Evolutionary conservation across 106 monocot species (phyloP), one percentile per base, ranked within the genome.

Genomic region (Dioscorea alata): DNA sequence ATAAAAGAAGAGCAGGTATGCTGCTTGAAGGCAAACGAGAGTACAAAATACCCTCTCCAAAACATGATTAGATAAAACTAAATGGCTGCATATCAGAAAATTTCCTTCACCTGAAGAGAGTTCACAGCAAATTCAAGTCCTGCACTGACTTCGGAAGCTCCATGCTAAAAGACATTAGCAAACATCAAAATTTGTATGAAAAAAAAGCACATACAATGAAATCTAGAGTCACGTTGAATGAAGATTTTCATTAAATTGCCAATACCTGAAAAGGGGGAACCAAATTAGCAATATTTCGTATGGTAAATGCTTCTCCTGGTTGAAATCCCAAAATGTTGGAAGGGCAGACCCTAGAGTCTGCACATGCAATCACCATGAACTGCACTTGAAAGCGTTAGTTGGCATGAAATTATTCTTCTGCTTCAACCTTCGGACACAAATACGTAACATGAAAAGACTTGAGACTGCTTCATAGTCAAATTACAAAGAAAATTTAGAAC

Each of bases 351-450:
- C 97, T 89, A 15, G 97, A 97, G 78, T 97, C 97, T 61, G 84
- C 88, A 78, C 97, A 97, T 71, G 97, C 92, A 86, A 97, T 77
- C 23, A 97, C 91, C 88, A 92, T 85, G 70, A 92, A 97, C 97
- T 97, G 86, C 80, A 90, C 7, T 71, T 49, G 60, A 83, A 68
- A 68, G 1, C 28, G 73, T 24, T 52, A 72, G 24, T 32, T 64
- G 33, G 33, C 28, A 60, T n/a, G 13, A 61, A 73, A 65, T 17
- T 35, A 33, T 34, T 20, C 23, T 12, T 52, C 23, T 54, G 24
- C 34, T 18, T 17, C 58, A 67, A 16, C 53, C 34, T 4, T 57
- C 57, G 64, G 61, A 31, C 22, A n/a, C 12, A 69, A 33, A 31
- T 33, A 9, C 22, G 59, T 17, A 15, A 23, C 8, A 48, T 56